These are phyloP conservation scores for Salix koriyanagi DNA, from an alignment of 345 rosid species.

Conservation along the genomic window DNA sequence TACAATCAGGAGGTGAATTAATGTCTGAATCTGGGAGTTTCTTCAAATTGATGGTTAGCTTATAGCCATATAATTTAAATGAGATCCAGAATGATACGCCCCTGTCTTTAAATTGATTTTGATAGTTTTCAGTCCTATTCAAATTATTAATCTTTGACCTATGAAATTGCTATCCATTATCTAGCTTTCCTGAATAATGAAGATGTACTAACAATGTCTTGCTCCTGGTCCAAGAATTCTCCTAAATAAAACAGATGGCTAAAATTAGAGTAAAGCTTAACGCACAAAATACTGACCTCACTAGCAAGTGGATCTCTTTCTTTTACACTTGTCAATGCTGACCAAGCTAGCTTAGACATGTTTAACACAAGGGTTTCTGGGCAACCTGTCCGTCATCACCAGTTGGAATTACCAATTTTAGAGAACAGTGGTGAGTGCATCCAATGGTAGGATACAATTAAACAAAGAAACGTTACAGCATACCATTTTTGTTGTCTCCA, in stretches of 20 bases:
- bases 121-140: neutral
- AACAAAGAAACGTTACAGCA: conserved; percentile 2
- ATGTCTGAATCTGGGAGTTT: neutral
- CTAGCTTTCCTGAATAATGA: neutral
- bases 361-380: conserved; percentile 73
- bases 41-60: neutral
- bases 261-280: neutral
- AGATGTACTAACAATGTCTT: neutral
- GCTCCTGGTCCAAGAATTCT: neutral
- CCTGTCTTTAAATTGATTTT: neutral
- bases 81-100: neutral
- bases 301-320: conserved; percentile 94
- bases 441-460: conserved; percentile 5
- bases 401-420: neutral
- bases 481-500: conserved; percentile 92
- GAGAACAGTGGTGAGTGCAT: conserved; percentile 1
- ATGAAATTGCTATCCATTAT: neutral
- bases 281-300: conserved; percentile 53
- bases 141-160: neutral
- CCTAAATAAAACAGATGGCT: neutral
- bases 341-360: conserved; percentile 87
- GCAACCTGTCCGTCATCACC: conserved; percentile 49
- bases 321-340: conserved; percentile 56
- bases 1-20: neutral
- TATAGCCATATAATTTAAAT: neutral